Conservation (phyloP, 345 rosid species). For the Mercurialis annua region DNA sequence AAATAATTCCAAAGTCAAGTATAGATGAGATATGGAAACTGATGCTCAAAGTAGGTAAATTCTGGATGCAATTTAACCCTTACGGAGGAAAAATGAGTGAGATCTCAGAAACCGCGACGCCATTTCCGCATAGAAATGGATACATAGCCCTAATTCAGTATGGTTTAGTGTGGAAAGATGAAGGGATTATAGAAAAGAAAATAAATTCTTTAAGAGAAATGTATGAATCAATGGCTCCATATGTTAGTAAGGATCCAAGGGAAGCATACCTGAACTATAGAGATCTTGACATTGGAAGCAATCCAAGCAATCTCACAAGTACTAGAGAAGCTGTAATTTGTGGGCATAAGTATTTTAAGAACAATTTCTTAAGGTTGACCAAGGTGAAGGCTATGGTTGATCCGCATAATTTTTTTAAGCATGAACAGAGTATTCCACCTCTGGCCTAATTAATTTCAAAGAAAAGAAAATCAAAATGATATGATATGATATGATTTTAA, state of each 20-base stretch:
- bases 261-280: slow-evolving; percentile 46
- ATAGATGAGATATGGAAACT: slow-evolving; percentile 30
- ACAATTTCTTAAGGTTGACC: slow-evolving; percentile 51
- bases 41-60: slow-evolving; percentile 19
- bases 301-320: slow-evolving; percentile 26
- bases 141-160: slow-evolving; percentile 46
- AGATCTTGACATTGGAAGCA: slow-evolving; percentile 56
- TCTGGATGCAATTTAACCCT: slow-evolving; percentile 40
- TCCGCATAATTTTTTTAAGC: slow-evolving; percentile 15
- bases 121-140: slow-evolving; percentile 54
- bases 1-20: slow-evolving; percentile 32
- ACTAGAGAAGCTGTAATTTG: slow-evolving; percentile 35
- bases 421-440: slow-evolving; percentile 63
- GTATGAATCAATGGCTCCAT: slow-evolving; percentile 42
- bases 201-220: slow-evolving; percentile 38
- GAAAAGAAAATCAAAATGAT: no score
- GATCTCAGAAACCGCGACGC: slow-evolving; percentile 31
- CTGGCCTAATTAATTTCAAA: no score
- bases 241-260: slow-evolving; percentile 43
- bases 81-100: slow-evolving; percentile 49
- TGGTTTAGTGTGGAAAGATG: slow-evolving; percentile 26
- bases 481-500: no score
- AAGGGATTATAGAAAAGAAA: slow-evolving; percentile 18
- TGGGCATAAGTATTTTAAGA: slow-evolving; percentile 51
- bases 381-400: slow-evolving; percentile 46